Percentiles rank a stretch among this genome's conserved stretches.
These are phyloP conservation scores for Pleoardoris graminearum DNA, from an alignment of 2,329 filamentous ascomycete species.

Conservation along the genomic window DNA sequence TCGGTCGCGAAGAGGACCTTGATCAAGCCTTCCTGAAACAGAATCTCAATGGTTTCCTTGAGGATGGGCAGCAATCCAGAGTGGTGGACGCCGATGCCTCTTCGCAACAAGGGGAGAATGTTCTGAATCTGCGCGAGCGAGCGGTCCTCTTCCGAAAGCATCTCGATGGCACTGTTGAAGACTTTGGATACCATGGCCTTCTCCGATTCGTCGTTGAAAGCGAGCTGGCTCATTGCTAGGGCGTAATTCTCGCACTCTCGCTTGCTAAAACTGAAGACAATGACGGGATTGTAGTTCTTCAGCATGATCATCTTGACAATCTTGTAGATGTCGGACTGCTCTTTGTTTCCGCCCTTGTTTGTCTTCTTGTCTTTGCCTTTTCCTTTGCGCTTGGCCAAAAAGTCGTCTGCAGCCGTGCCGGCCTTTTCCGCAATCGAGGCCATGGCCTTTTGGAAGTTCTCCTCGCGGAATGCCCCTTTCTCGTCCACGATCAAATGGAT, in stretches of 20 bases:
- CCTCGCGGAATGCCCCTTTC: slow-evolving; percentile 92
- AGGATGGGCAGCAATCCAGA: slow-evolving; percentile 92
- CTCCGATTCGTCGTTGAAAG: slow-evolving; percentile 96
- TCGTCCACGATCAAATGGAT: slow-evolving; percentile 96
- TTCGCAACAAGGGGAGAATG: slow-evolving; percentile 82
- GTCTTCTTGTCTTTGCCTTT: slow-evolving; percentile 90
- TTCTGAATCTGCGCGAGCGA: slow-evolving; percentile 87
- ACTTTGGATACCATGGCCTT: slow-evolving; percentile 93
- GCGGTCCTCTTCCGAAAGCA: slow-evolving; percentile 88
- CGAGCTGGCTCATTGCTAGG: slow-evolving; percentile 79
- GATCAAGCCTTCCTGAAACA: slow-evolving; percentile 97
- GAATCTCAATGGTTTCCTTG: slow-evolving; percentile 97
- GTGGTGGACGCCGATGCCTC: slow-evolving; percentile 96
- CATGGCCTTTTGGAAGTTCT: slow-evolving; percentile 98
- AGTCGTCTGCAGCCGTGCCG: slow-evolving; percentile 79
- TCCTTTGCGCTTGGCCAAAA: slow-evolving; percentile 78
- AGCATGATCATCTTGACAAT: slow-evolving; percentile 99
- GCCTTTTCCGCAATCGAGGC: slow-evolving; percentile 83
- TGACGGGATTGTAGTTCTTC: slow-evolving; percentile 96
- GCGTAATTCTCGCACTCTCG: slow-evolving; percentile 92
- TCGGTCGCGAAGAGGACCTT: slow-evolving; percentile 98
- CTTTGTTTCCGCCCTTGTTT: slow-evolving; percentile 76
- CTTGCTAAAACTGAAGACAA: slow-evolving; percentile 99
- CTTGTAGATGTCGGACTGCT: slow-evolving; percentile 84
- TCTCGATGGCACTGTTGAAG: slow-evolving; percentile 90